Evolutionary conservation across 129 eudicot genomes (phyloP).

Genomic region (Scalesia atractyloides): DNA sequence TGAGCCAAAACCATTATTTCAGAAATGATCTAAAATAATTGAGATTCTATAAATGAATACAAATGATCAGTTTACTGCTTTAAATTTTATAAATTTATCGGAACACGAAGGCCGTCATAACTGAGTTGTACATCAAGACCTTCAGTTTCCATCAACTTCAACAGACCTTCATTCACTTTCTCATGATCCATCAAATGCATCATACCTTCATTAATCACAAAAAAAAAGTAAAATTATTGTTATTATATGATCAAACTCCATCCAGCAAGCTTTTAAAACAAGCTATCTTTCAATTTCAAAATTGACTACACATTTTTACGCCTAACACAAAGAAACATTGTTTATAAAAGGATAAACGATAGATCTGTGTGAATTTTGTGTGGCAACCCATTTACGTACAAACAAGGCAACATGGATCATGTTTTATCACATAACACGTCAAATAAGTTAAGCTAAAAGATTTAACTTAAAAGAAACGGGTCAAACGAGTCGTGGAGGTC

Average conservation of each 20-base stretch:
- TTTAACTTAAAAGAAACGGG: not conserved
- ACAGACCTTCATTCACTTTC: constrained; percentile 59
- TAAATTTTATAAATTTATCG: constrained; percentile 49
- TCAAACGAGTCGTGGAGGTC: not conserved
- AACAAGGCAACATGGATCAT: not conserved
- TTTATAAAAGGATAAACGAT: not conserved
- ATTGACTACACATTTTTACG: not conserved
- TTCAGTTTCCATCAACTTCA: constrained; percentile 72
- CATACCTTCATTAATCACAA: constrained; percentile 60
- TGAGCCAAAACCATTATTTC: constrained; percentile 14
- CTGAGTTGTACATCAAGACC: constrained; percentile 93
- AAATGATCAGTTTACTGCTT: constrained; percentile 14
- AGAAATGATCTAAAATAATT: not conserved
- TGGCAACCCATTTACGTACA: not conserved
- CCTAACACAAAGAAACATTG: not conserved
- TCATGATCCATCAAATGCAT: constrained; percentile 99
- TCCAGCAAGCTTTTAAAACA: not conserved
- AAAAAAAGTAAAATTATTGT: no score
- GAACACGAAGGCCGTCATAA: constrained; percentile 93
- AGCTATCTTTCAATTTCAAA: not conserved
- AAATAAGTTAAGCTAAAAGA: not conserved
- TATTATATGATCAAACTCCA: constrained; percentile 1
- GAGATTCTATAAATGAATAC: constrained; percentile 12
- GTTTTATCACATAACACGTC: not conserved
- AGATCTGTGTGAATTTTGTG: not conserved